Base-by-base conservation (phyloP, 331 rosid species). In the Cydonia oblonga region DNA sequence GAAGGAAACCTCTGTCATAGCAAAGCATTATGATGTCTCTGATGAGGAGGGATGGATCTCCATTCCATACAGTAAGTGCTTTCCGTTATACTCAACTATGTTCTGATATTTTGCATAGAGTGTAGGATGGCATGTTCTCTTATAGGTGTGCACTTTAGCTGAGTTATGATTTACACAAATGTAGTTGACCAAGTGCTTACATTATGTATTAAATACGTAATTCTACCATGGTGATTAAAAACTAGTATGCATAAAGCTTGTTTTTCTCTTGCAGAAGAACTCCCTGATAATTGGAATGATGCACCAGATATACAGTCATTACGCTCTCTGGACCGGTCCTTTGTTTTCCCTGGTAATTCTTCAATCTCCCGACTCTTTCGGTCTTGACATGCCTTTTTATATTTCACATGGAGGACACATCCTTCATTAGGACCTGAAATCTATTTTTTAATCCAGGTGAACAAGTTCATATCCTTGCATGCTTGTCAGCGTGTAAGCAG, bases 401-500 rank as follows among this genome's bases (percentile, higher is more conserved):
- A 6, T 73, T 64, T 64, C 64, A 77, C 66, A 42, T 61, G 58
- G 62, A 68, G 53, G 67, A 66, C 40, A 18, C 38, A 29, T 35
- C 57, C 29, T 52, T 73, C 11, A 9, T 76, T 81, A 70, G 67
- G 82, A 71, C 84, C 87, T 89, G 74, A 84, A 75, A 66, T 75
- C 29, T 82, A 66, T 75, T 75, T 75, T 73, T 86, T 75, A 32
- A 76, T 85, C 64, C 88, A 95, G 98, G 98, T 72, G 98, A 95
- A 84, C 97, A 89, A 68, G 85, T 89, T 83, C 90, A 90, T 79
- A 81, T 95, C 80, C 80, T 95, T 86, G 98, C 96, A 72, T 89
- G 96, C 90, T 87, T 95, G 85, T 89, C 96, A 72, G 97, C 96
- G 22, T 84, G 82, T 84, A 81, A 88, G 87, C 91, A 89, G 85